These are phyloP conservation scores for Pisolithus orientalis DNA, from an alignment of 768 basidiomycete genomes.

Conservation along the genomic window DNA sequence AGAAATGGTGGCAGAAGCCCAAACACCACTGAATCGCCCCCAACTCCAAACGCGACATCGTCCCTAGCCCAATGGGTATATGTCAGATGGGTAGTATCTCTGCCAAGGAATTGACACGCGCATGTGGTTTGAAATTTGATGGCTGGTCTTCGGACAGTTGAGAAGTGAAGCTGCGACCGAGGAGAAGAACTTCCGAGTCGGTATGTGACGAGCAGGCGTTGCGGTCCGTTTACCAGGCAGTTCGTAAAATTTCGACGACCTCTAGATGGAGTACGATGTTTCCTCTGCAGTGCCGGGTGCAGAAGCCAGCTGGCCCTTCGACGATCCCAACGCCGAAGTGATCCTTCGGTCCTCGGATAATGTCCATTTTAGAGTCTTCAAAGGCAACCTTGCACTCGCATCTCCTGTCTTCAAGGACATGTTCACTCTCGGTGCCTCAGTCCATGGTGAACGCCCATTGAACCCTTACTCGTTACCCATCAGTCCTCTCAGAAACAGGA, in stretches of 20 bases:
- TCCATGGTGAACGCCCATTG: not conserved
- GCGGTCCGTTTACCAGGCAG: too few relatives aligned
- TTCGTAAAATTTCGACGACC: too few relatives aligned
- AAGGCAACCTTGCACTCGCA: conserved; percentile 17
- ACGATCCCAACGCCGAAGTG: conserved; percentile 4
- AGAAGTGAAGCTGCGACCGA: too few relatives aligned
- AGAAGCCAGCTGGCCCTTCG: not conserved
- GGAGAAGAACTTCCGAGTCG: too few relatives aligned
- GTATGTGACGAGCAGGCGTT: too few relatives aligned
- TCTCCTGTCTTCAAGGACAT: conserved; percentile 47
- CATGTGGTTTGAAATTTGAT: too few relatives aligned
- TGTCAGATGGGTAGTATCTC: too few relatives aligned
- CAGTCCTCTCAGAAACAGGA: conserved; percentile 11
- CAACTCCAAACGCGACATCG: conserved; percentile 37
- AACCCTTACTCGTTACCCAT: not conserved
- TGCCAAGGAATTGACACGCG: too few relatives aligned
- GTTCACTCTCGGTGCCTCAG: conserved; percentile 37
- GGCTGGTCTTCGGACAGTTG: too few relatives aligned
- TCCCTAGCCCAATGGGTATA: conserved; percentile 55
- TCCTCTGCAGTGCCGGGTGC: too few relatives aligned
- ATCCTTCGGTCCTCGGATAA: conserved; percentile 4
- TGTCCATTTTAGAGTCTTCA: conserved; percentile 5
- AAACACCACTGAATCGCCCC: conserved; percentile 22
- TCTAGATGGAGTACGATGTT: too few relatives aligned
- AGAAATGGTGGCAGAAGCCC: not conserved